phyloP scores from a whole-genome alignment of 1,284 basidiomycete species.

The Ganoderma lingzhi region DNA sequence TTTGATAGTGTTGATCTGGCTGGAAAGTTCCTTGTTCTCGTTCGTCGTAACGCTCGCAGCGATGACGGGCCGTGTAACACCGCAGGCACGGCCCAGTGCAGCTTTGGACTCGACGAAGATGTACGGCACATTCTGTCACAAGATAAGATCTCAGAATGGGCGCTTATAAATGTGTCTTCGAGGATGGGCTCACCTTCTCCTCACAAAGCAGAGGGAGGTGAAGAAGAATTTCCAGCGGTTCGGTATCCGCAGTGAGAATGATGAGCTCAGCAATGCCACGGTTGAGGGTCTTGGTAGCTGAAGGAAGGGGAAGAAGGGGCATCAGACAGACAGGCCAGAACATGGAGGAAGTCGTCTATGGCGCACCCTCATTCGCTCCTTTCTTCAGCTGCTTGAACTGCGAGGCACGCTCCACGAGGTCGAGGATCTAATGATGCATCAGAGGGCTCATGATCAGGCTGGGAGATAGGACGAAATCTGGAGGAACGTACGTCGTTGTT shows the following conservation, averaged over 20 bases:
- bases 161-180: slow-evolving; percentile 10
- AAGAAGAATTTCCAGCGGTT: slow-evolving; percentile 97
- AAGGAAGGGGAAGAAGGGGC: slow-evolving; percentile 24
- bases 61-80: slow-evolving; percentile 96
- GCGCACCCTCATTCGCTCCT: slow-evolving; percentile 92
- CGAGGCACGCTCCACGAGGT: slow-evolving; percentile 88
- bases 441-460: slow-evolving; percentile 8
- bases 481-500: slow-evolving; percentile 86
- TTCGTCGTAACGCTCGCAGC: slow-evolving; percentile 96
- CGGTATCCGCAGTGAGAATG: slow-evolving; percentile 96
- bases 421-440: slow-evolving; percentile 72
- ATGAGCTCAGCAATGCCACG: slow-evolving; percentile 99
- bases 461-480: slow-evolving; percentile 34
- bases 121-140: slow-evolving; percentile 89
- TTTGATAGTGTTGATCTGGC: slow-evolving; percentile 93
- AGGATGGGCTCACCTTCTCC: slow-evolving; percentile 80
- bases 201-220: slow-evolving; percentile 98
- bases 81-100: slow-evolving; percentile 95
- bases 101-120: slow-evolving; percentile 96
- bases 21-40: slow-evolving; percentile 91
- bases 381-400: slow-evolving; percentile 99
- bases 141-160: slow-evolving; percentile 11
- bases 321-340: slow-evolving; percentile 9
- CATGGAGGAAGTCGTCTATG: slow-evolving; percentile 10
- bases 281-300: slow-evolving; percentile 97